Evolutionary conservation across 495 filamentous ascomycete genomes (phyloP), one percentile per base, ranked within the genome.

Genomic region (Neurospora sp.): DNA sequence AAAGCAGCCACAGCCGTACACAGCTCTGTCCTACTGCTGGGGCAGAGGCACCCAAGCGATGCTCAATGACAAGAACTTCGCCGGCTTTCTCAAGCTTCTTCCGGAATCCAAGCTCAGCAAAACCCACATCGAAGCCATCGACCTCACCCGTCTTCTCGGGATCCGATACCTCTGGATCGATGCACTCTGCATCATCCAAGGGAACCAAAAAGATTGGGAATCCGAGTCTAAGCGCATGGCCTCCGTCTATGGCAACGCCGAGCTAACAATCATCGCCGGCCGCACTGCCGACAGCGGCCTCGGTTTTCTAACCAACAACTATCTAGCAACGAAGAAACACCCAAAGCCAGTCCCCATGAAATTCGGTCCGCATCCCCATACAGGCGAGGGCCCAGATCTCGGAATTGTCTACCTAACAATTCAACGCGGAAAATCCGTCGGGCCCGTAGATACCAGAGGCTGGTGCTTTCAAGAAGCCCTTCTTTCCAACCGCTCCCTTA

Each of bases 21-120:
- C 39, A 1, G 47, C 71, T 31, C 71, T 72, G 39, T 72, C 71
- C 4, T 72, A 72, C n/a, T 72, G 71, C 59, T 72, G 71, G 71
- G 71, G 71, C 9, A 31, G 8, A 16, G 71, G 71, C 0, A 71
- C 70, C 1, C 53, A 39, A 1, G 61, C 59, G 0, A 69, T 18
- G 20, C 71, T 72, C 1, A 20, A 20, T 12, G 53, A 42, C 20
- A 7, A n/a, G 38, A 72, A 70, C n/a, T 39, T 72, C 0, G 14
- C 38, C 59, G 10, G 18, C 5, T 39, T 72, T 22, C 22, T 37
- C 53, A 72, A 35, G 5, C 8, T 37, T 4, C 31, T 71, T 0
- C 70, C 70, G 2, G n/a, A 35, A 22, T 20, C 20, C 6, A 3
- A 2, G 18, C 70, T 71, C 53, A 65, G 53, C 14, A 65, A 65